Evolutionary conservation across 139 green algal genomes (phyloP), one percentile per base, ranked within the genome.

Genomic region (Yamagishiella unicocca): DNA sequence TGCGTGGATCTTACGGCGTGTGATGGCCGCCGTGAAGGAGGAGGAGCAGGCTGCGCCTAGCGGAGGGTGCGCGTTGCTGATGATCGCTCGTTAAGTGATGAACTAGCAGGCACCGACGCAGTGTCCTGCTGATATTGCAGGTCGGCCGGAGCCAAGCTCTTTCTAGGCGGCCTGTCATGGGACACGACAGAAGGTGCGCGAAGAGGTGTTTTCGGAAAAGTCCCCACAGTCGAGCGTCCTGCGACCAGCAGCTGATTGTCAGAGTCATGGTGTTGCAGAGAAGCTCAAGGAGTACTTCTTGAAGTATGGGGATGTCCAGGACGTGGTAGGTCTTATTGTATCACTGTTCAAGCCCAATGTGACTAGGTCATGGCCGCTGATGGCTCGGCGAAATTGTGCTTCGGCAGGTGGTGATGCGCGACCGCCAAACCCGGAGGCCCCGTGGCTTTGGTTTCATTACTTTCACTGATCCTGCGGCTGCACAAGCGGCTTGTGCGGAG

Each of bases 371-470:
- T 27, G 42, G 61, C 3, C 61, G 38, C 29, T 85, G 79, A 85
- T 85, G 58, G 79, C 19, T 73, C 29, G 25, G 58, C 6, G 40
- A 27, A n/a, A 40, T 14, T 7, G 2, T 4, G 9, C n/a, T 64
- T 43, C 24, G 55, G 5, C 91, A 98, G 95, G 93, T 96, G 22
- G 93, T 98, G 4, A 98, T 97, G 95, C 75, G 84, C 17, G 95
- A 98, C 82, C 89, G 93, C 5, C 55, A 90, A n/a, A 97, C 95
- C 0, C 78, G 87, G 27, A 90, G 90, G 45, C 94, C 95, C 0
- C 91, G 96, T 22, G 95, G 95, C 2, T 98, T 98, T 84, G 96
- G 96, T 6, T 98, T 98, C 87, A 91, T 98, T 29, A 98, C 94
- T 0, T 96, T 96, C 79, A 85, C 89, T 0, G 77, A 94, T 10